Conservation (phyloP, 176 grass and related monocot species). For the Zea mays region DNA sequence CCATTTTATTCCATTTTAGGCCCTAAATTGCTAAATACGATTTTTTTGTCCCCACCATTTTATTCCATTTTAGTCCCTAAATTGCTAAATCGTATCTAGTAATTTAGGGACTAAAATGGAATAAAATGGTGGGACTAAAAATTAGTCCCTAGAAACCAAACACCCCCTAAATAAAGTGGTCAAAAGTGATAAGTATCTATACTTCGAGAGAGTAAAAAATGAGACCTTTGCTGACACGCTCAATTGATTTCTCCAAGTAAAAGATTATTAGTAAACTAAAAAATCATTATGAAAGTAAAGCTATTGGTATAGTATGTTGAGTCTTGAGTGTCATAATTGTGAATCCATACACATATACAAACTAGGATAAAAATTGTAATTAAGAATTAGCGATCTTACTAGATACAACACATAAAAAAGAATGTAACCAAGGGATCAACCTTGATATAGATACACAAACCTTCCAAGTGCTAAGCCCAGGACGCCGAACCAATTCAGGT, state of each 20-base stretch:
- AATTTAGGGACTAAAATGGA: no score
- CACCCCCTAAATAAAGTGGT: neutral
- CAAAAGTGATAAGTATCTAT: neutral
- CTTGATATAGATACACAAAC: constrained; percentile 43
- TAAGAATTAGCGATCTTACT: neutral
- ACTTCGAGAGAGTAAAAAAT: neutral
- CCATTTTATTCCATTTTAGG: no score
- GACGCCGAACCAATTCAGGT: constrained; percentile 65
- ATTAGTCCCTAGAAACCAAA: no score
- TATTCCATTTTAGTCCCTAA: no score
- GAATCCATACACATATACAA: neutral
- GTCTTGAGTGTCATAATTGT: neutral
- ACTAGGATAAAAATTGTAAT: neutral
- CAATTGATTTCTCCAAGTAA: neutral
- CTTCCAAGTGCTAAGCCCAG: constrained; percentile 86
- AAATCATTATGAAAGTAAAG: neutral
- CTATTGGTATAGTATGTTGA: neutral
- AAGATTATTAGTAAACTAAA: neutral
- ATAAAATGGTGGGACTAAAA: no score
- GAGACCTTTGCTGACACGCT: neutral
- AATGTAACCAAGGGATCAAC: constrained; percentile 16
- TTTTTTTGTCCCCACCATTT: no score
- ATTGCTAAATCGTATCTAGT: no score
- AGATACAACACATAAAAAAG: neutral
- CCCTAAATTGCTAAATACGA: no score